Conservation (phyloP, 768 basidiomycete genomes). For the Crepidotus variabilis region DNA sequence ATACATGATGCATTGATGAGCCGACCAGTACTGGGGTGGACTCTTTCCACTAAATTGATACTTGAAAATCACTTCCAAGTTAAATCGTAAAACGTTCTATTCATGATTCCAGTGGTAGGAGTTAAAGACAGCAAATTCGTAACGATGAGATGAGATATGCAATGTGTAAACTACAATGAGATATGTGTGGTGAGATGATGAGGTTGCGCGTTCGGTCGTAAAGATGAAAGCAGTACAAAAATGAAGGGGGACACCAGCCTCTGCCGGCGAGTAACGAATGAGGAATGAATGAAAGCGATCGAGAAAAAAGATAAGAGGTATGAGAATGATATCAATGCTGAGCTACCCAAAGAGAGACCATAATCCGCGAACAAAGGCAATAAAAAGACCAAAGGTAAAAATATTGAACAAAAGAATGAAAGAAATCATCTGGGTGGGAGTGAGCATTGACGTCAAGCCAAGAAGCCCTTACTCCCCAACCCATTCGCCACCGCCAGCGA, state of each 20-base stretch:
- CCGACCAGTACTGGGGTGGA: too few relatives aligned
- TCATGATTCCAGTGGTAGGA: too few relatives aligned
- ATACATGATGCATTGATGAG: too few relatives aligned
- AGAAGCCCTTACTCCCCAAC: slow-evolving; percentile 19
- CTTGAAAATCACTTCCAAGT: too few relatives aligned
- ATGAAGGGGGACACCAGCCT: not conserved
- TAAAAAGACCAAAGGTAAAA: not conserved
- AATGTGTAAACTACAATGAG: slow-evolving; percentile 11
- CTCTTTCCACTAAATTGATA: too few relatives aligned
- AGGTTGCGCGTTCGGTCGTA: slow-evolving; percentile 1
- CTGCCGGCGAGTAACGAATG: not conserved
- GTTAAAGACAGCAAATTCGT: not conserved
- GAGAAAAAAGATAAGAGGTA: not conserved
- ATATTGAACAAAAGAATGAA: not conserved
- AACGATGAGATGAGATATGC: not conserved
- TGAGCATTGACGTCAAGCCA: not conserved
- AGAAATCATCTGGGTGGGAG: not conserved
- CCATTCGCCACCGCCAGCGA: slow-evolving; percentile 76
- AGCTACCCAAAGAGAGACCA: not conserved
- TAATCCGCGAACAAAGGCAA: not conserved
- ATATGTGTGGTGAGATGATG: not conserved
- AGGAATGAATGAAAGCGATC: slow-evolving; percentile 5
- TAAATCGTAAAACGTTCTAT: too few relatives aligned
- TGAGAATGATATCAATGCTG: not conserved
- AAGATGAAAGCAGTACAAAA: not conserved